These are phyloP conservation scores for Rhypophila decipiens DNA, from an alignment of 495 filamentous ascomycete species.

Conservation along the genomic window DNA sequence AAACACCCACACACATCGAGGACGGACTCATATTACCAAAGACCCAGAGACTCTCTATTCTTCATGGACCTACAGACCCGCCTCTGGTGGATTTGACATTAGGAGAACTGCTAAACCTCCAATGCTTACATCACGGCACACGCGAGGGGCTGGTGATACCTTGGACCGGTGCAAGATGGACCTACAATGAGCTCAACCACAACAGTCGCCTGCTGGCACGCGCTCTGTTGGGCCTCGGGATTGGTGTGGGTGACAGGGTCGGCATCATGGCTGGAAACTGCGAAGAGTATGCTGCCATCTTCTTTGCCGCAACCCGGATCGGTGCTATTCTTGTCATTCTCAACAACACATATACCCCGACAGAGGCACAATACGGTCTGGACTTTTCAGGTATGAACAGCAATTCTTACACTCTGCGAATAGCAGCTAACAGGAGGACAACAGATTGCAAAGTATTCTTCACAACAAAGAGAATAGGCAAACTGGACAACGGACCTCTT, in stretches of 20 bases:
- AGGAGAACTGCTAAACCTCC: conserved; percentile 54
- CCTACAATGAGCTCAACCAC: conserved; percentile 56
- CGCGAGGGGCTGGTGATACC: conserved; percentile 59
- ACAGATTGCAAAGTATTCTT: conserved; percentile 56
- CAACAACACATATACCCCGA: conserved; percentile 66
- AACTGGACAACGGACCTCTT: conserved; percentile 47
- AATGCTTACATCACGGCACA: conserved; percentile 53
- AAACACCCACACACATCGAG: conserved; percentile 6
- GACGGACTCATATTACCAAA: conserved; percentile 22
- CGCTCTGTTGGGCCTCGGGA: conserved; percentile 52
- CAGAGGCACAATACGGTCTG: conserved; percentile 57
- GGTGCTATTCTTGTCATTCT: conserved; percentile 62
- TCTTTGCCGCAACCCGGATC: conserved; percentile 62
- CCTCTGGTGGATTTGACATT: conserved; percentile 56
- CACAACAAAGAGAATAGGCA: conserved; percentile 56
- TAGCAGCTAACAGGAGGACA: conserved; percentile 5
- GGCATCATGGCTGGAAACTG: conserved; percentile 69
- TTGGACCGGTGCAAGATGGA: conserved; percentile 61
- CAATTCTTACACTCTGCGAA: neutral
- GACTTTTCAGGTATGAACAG: conserved; percentile 50
- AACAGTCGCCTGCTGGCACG: conserved; percentile 53
- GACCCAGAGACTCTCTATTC: conserved; percentile 40
- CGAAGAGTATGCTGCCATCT: conserved; percentile 61
- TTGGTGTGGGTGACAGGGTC: conserved; percentile 57
- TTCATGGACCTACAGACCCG: conserved; percentile 54